phyloP scores from a whole-genome alignment of 202 grass and related monocot genomes.

The Musa balbisiana region DNA sequence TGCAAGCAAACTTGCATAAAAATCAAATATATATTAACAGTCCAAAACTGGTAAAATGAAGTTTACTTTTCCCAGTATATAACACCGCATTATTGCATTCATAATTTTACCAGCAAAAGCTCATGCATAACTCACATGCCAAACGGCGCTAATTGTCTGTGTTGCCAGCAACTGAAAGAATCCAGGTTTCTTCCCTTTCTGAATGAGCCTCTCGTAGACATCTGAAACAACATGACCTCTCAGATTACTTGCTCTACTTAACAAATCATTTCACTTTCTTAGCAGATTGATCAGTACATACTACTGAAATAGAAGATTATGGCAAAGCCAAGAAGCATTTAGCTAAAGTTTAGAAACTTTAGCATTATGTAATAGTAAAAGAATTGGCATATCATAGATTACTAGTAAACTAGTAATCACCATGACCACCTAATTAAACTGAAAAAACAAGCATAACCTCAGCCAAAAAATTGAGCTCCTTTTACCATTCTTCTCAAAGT shows the following conservation, averaged over 20 bases:
- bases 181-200: slow-evolving; percentile 95
- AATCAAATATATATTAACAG: not conserved
- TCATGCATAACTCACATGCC: slow-evolving; percentile 64
- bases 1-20: not conserved
- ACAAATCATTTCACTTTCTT: not conserved
- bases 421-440: not conserved
- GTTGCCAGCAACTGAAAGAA: slow-evolving; percentile 90
- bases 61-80: not conserved
- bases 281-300: not conserved
- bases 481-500: not conserved
- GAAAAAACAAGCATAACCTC: not conserved
- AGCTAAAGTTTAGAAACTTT: not conserved
- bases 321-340: not conserved
- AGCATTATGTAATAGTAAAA: not conserved
- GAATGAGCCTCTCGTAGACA: slow-evolving; percentile 91
- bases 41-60: not conserved
- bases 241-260: slow-evolving; percentile 19
- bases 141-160: slow-evolving; percentile 91
- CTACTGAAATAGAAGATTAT: not conserved
- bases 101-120: not conserved
- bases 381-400: not conserved
- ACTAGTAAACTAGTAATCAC: not conserved
- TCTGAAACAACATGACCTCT: slow-evolving; percentile 43
- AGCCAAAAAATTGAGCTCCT: not conserved
- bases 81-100: not conserved